Base-by-base conservation (phyloP, 2,329 filamentous ascomycete species). In the Keithomyces neogunnii region DNA sequence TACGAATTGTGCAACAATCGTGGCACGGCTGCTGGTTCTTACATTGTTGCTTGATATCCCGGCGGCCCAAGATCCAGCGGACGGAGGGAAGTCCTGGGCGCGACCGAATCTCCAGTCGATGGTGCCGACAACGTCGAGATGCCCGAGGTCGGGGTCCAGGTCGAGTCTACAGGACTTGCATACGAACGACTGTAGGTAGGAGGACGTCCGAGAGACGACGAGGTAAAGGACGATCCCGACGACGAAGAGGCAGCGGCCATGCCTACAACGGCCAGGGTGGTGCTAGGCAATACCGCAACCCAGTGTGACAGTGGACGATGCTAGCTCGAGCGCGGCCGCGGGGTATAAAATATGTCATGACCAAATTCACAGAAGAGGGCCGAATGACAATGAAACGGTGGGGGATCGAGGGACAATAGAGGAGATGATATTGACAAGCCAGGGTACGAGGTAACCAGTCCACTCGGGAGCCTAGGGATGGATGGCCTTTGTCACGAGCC, bases 31-130 rank as follows among this genome's bases (percentile, higher is more conserved):
- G 28, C 10, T 43, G 28, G 9, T 44, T 57, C 60, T 53, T 71
- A 78, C 75, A 78, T 77, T 60, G 74, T 77, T 60, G 75, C 75
- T 67, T 76, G 72, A 56, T 74, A 78, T 48, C 75, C 75, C 35
- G 75, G 75, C 49, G 75, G 75, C 3, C 75, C 75, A 45, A 78
- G 67, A 57, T 78, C 75, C 42, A 77, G 68, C 36, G 74, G 70
- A 50, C 66, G 64, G 50, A 75, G 64, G 55, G 71, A 63, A 52
- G 67, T 66, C 57, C 69, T 64, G 54, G 66, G 66, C 50, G 63
- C 56, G 51, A 53, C 57, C 45, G 65, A 66, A 50, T 56, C 60
- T 52, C 63, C 63, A 45, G 62, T 68, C 51, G 73, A 75, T 19
- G 71, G 62, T 35, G 62, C 71, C 50, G 74, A 76, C 52, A 72